Base-by-base conservation (phyloP, 345 rosid species). In the Lumnitzera racemosa region DNA sequence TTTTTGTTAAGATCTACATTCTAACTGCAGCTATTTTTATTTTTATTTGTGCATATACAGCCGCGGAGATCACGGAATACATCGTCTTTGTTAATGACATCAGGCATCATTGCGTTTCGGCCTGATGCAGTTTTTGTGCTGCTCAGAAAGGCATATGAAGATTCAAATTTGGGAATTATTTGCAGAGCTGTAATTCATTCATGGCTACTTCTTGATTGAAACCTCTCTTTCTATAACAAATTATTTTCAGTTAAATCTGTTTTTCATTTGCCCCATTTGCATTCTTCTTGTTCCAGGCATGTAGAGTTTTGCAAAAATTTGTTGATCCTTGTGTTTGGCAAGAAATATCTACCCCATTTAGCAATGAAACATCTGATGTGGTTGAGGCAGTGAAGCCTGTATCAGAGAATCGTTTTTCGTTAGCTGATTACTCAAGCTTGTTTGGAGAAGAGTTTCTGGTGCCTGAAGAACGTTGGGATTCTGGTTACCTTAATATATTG, bases 391-490 rank as follows among this genome's bases (percentile, higher is more conserved):
- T 68, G 58, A 78, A 76, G 72, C 61, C 69, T 64, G 83, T 76
- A 67, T 63, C 67, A 47, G 48, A 53, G 66, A 73, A 64, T 63
- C 75, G 73, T 64, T 67, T 69, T 61, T 57, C 75, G 9, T 64
- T 74, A 50, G 70, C 58, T 58, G 89, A 85, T 74, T 88, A 83
- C 75, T 81, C 86, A 62, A 77, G 72, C 65, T 74, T 88, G 78
- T 82, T 88, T 67, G 96, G 96, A 64, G 91, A 81, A 64, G 85
- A 83, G 51, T 83, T 83, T 68, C 80, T 47, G 63, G 54, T 83
- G 62, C 70, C 77, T 56, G 78, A 75, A 67, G 82, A 72, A 75
- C 60, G 70, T 4, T 76, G 85, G 77, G 84, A 85, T 67, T 58
- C 64, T 24, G 76, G 78, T 71, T 72, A 75, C 76, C 68, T 85